phyloP scores from a whole-genome alignment of 768 basidiomycete species.

The Dioszegia hungarica region DNA sequence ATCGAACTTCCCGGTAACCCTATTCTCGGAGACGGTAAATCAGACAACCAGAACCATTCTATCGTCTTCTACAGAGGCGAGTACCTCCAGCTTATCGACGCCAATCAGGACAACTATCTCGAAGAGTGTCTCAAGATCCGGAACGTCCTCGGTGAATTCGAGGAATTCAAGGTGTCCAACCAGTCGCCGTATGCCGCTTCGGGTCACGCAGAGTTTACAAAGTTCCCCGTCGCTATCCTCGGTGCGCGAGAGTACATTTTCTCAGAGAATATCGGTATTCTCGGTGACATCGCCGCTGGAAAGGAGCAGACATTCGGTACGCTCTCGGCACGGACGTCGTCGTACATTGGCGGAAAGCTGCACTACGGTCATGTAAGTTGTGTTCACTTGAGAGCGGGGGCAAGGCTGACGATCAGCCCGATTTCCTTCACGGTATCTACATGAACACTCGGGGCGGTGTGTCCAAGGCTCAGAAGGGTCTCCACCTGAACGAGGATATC shows the following conservation, averaged over 20 bases:
- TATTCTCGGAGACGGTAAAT: slow-evolving; percentile 97
- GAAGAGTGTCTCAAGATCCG: slow-evolving; percentile 99
- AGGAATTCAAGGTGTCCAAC: slow-evolving; percentile 77
- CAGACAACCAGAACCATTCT: slow-evolving; percentile 99
- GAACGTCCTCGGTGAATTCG: slow-evolving; percentile 95
- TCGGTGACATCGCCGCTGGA: slow-evolving; percentile 95
- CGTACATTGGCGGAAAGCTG: slow-evolving; percentile 96
- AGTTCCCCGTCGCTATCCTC: slow-evolving; percentile 88
- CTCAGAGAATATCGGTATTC: slow-evolving; percentile 98
- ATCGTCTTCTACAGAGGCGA: slow-evolving; percentile 99
- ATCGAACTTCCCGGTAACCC: slow-evolving; percentile 98
- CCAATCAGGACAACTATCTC: slow-evolving; percentile 99
- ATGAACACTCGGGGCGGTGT: slow-evolving; percentile 98
- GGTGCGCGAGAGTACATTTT: slow-evolving; percentile 99
- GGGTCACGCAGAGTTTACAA: slow-evolving; percentile 80
- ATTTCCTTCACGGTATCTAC: slow-evolving; percentile 95
- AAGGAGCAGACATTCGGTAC: slow-evolving; percentile 99
- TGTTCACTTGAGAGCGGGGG: neutral
- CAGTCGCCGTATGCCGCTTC: slow-evolving; percentile 91
- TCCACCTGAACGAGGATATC: slow-evolving; percentile 99
- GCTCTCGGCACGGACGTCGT: slow-evolving; percentile 86
- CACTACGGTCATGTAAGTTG: slow-evolving; percentile 77
- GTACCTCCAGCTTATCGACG: slow-evolving; percentile 97
- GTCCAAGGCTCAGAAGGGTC: slow-evolving; percentile 97
- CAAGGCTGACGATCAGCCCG: slow-evolving; percentile 54